Percentiles rank a stretch among this genome's conserved stretches.
phyloP scores from a whole-genome alignment of 1,139 yeast species.

The Yamadazyma membranifaciens region DNA sequence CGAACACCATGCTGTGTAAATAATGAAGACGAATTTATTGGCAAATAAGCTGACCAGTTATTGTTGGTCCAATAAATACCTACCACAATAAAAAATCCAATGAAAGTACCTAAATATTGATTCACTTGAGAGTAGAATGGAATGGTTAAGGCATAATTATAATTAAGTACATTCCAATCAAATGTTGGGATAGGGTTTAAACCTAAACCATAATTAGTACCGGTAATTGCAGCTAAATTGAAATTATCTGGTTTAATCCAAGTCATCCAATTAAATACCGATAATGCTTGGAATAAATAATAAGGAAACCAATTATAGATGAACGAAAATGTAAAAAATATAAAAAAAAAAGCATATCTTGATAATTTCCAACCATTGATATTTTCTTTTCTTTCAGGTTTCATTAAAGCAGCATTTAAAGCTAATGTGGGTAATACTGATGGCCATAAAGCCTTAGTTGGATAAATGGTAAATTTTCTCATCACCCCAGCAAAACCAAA shows the following conservation, averaged over 20 bases:
- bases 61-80: conserved; percentile 33
- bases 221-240: conserved; percentile 36
- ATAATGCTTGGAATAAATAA: conserved; percentile 27
- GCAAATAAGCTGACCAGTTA: conserved; percentile 35
- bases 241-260: conserved; percentile 40
- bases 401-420: conserved; percentile 48
- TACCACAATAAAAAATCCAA: conserved; percentile 29
- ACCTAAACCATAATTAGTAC: conserved; percentile 36
- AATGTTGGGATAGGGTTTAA: conserved; percentile 41
- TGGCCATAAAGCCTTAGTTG: conserved; percentile 55
- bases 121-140: conserved; percentile 37
- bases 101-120: conserved; percentile 28
- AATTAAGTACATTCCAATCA: conserved; percentile 41
- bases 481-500: conserved; percentile 60
- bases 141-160: conserved; percentile 32
- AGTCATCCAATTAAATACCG: conserved; percentile 35
- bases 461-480: conserved; percentile 54
- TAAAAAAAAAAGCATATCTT: conserved; percentile 26
- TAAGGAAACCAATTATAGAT: conserved; percentile 31
- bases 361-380: conserved; percentile 34
- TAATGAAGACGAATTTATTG: conserved; percentile 33
- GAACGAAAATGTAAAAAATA: conserved; percentile 21
- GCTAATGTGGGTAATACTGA: conserved; percentile 54
- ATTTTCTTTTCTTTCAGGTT: conserved; percentile 35
- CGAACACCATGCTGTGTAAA: conserved; percentile 29